Conservation (phyloP, 2,329 filamentous ascomycete species). For the Ceratocystis cacaofunesta region DNA sequence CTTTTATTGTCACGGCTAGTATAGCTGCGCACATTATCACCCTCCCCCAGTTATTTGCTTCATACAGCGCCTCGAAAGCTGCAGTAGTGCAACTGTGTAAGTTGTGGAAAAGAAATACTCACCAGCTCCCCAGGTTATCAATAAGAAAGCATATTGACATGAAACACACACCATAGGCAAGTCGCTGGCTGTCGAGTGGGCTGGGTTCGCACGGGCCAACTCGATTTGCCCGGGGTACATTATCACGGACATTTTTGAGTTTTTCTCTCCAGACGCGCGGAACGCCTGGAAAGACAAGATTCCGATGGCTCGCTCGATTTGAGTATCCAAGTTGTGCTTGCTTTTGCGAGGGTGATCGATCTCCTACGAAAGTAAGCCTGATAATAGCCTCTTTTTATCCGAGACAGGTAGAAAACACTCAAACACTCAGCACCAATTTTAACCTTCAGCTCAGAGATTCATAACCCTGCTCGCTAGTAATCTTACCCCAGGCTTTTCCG, state of each 20-base stretch:
- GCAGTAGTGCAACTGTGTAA: slow-evolving; percentile 44
- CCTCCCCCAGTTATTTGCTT: slow-evolving; percentile 57
- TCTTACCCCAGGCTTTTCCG: neutral
- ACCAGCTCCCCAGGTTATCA: neutral
- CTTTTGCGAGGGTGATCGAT: too few relatives aligned
- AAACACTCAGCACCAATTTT: neutral
- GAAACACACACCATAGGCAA: slow-evolving; percentile 32
- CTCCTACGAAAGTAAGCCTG: too few relatives aligned
- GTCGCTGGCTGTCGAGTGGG: slow-evolving; percentile 57
- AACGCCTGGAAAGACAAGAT: slow-evolving; percentile 45
- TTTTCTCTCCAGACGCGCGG: slow-evolving; percentile 48
- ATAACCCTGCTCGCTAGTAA: neutral
- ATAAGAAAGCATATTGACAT: neutral
- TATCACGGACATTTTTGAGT: slow-evolving; percentile 50
- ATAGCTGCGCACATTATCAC: slow-evolving; percentile 71
- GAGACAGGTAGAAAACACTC: neutral
- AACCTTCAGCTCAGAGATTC: neutral
- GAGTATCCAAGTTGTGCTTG: too few relatives aligned
- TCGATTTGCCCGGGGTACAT: slow-evolving; percentile 63
- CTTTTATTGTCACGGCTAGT: slow-evolving; percentile 63
- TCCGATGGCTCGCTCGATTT: neutral
- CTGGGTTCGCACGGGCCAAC: slow-evolving; percentile 58
- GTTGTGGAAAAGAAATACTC: slow-evolving; percentile 17
- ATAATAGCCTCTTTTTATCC: too few relatives aligned
- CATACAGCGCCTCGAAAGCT: slow-evolving; percentile 61